Evolutionary conservation across 495 filamentous ascomycete genomes (phyloP).

Genomic region (Trichoderma asperelloides): DNA sequence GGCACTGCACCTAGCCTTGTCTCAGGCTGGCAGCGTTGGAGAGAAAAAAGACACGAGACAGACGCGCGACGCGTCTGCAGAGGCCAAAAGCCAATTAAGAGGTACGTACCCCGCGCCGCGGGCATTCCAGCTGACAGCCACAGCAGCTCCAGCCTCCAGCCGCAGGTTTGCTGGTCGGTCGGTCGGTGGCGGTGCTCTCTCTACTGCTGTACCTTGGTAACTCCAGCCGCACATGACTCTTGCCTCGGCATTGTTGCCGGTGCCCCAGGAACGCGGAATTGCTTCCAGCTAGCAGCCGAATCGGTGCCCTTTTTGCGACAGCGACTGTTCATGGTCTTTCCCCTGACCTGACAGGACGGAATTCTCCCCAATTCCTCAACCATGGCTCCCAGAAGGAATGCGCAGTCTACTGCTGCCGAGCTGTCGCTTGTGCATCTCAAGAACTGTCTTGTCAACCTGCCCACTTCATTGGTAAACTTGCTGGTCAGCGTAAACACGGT

Average conservation of each 20-base stretch:
- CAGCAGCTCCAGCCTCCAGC: background rate
- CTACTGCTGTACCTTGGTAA: background rate
- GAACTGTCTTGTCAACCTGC: slow-evolving; percentile 90
- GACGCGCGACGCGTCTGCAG: background rate
- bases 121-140: background rate
- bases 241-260: background rate
- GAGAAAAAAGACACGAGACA: background rate
- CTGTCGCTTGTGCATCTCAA: slow-evolving; percentile 75
- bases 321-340: background rate
- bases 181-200: too few species aligned
- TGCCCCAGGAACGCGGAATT: slow-evolving; percentile 3
- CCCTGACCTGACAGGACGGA: background rate
- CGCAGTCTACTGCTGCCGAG: slow-evolving; percentile 60
- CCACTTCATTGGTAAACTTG: slow-evolving; percentile 69
- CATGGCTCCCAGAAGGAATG: slow-evolving; percentile 59
- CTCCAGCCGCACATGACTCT: background rate
- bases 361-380: background rate
- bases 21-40: too few species aligned
- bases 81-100: background rate
- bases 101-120: background rate
- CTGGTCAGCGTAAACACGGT: slow-evolving; percentile 84
- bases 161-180: background rate
- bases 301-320: background rate
- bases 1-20: too few species aligned
- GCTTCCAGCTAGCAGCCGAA: slow-evolving; percentile 3